Percentiles rank a stretch among this genome's conserved stretches.
Conservation (phyloP, 2,329 filamentous ascomycete genomes). For the Beauveria bassiana region DNA sequence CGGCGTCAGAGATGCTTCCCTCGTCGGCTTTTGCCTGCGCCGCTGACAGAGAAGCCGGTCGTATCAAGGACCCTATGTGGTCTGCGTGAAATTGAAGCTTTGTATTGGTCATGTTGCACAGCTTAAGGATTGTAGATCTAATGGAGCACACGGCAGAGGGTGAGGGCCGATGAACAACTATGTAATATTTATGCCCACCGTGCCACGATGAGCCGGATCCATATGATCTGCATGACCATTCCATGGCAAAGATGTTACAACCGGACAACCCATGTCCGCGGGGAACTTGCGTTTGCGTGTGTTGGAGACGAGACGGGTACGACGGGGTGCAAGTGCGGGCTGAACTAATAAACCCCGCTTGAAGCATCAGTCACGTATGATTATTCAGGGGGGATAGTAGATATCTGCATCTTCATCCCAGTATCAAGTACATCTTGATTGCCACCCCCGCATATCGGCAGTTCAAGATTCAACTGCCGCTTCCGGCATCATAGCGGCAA, state of each 20-base stretch:
- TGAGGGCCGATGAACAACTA: not conserved
- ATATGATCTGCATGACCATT: no score
- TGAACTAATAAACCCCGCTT: no score
- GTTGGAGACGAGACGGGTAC: no score
- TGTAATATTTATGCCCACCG: no score
- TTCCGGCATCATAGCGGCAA: not conserved
- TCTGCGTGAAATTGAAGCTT: constrained; percentile 59
- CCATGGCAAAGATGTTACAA: no score
- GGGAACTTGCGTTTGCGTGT: no score
- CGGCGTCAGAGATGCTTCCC: constrained; percentile 31
- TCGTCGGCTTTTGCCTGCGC: constrained; percentile 40
- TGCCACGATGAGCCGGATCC: no score
- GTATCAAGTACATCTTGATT: not conserved
- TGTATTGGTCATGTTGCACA: constrained; percentile 7
- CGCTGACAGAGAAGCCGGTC: constrained; percentile 53
- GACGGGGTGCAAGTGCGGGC: no score
- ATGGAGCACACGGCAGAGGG: not conserved
- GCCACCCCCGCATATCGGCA: not conserved
- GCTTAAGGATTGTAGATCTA: not conserved
- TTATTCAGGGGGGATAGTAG: no score
- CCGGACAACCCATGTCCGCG: no score
- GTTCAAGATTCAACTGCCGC: constrained; percentile 7
- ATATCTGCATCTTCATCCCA: not conserved
- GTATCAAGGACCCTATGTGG: constrained; percentile 64
- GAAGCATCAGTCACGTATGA: no score